phyloP scores from a whole-genome alignment of 2,329 filamentous ascomycete genomes.

The Fusarium concolor region DNA sequence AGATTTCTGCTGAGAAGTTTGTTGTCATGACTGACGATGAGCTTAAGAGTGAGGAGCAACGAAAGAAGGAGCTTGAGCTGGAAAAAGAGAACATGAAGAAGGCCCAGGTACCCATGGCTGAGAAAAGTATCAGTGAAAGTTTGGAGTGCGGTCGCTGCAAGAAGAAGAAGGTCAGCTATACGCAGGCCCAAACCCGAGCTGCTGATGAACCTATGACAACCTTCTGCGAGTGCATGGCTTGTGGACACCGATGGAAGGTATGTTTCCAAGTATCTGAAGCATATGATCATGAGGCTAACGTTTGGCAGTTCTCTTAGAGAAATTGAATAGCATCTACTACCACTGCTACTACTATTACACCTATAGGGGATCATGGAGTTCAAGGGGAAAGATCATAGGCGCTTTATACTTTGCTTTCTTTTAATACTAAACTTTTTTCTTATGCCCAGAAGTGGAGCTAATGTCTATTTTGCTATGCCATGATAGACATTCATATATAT shows the following conservation, averaged over 20 bases:
- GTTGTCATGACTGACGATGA: slow-evolving; percentile 91
- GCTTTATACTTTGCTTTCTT: slow-evolving; percentile 41
- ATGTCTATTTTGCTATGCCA: too few species aligned
- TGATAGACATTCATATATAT: too few species aligned
- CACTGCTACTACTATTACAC: slow-evolving; percentile 13
- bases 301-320: slow-evolving; percentile 41
- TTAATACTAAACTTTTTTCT: slow-evolving; percentile 26
- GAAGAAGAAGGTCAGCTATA: slow-evolving; percentile 94
- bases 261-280: slow-evolving; percentile 36
- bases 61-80: slow-evolving; percentile 78
- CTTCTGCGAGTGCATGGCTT: slow-evolving; percentile 77
- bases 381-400: slow-evolving; percentile 38
- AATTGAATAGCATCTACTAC: slow-evolving; percentile 13
- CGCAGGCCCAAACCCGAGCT: slow-evolving; percentile 92
- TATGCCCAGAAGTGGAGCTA: neutral
- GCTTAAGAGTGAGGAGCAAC: slow-evolving; percentile 87
- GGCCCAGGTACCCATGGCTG: slow-evolving; percentile 91
- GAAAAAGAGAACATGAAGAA: slow-evolving; percentile 96
- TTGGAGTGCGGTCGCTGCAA: slow-evolving; percentile 93
- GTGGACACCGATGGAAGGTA: slow-evolving; percentile 79
- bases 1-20: slow-evolving; percentile 78
- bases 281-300: slow-evolving; percentile 15
- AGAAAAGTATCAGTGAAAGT: slow-evolving; percentile 89
- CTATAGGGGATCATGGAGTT: slow-evolving; percentile 40
- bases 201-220: slow-evolving; percentile 94